Evolutionary conservation across 306 rosid genomes (phyloP), one percentile per base, ranked within the genome.

Genomic region (Vachellia collinsii): DNA sequence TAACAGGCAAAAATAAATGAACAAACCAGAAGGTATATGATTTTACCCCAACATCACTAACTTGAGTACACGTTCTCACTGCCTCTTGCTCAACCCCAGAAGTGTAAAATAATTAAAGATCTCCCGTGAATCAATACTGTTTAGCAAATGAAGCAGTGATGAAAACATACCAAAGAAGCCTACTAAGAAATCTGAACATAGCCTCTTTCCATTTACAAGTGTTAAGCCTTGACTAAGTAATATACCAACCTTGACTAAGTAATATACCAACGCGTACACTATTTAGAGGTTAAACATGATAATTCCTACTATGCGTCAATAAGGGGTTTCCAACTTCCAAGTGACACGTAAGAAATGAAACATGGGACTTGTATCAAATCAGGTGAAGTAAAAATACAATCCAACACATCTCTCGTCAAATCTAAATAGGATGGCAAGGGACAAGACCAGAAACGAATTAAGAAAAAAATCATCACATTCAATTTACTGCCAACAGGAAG

Each of bases 381-480:
- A 50, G 86, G 63, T 62, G 80, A 62, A 70, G 6, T 22, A 8
- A 38, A 69, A 74, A 34, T 78, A 74, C 72, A 85, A 81, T 75
- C 78, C 74, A 82, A 46, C 84, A 70, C 81, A 44, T 79, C 58
- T 74, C 74, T 63, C 4, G 43, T 64, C 76, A 59, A 79, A 62
- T 78, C 51, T 73, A 78, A 77, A 70, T 22, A 42, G 54, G 76
- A 59, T 70, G 68, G 75, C 83, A 85, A 79, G 70, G 69, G 77
- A 25, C 63, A 62, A 79, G 64, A 71, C 59, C 75, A 75, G 17
- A 70, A 62, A 42, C 74, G n/a, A 68, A 68, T 68, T 41, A 41
- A n/a, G 13, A 20, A 73, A 83, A 17, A 76, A 79, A 85, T 50
- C 83, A 83, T 56, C 89, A 83, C 89, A 86, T 80, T 50, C 82